Conservation (phyloP, 225 moss, liverwort and hornwort genomes). For the Pseudisothecium myosuroides region DNA sequence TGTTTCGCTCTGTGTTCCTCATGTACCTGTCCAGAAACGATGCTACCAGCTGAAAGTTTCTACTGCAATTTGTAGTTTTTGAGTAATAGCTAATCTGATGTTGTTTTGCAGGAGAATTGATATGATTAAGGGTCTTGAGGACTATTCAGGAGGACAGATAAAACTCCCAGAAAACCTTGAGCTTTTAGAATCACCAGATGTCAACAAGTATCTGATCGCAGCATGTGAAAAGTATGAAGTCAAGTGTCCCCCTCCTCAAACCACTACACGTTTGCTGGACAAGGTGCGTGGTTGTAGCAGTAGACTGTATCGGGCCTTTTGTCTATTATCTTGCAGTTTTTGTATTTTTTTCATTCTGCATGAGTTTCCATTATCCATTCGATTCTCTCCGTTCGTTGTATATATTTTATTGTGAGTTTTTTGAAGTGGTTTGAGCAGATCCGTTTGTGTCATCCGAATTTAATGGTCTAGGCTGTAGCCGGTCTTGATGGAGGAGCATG, state of each 20-base stretch:
- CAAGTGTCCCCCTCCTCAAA: conserved; percentile 83
- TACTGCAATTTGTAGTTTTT: background rate
- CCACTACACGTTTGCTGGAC: conserved; percentile 78
- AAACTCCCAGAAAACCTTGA: conserved; percentile 46
- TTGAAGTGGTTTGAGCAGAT: background rate
- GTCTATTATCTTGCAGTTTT: background rate
- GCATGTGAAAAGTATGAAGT: conserved; percentile 46
- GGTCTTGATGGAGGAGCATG: background rate
- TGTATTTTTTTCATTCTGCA: background rate
- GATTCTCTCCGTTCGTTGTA: no score
- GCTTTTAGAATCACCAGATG: conserved; percentile 59
- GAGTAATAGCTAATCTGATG: background rate
- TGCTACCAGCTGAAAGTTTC: background rate
- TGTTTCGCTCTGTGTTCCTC: background rate
- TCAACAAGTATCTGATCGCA: conserved; percentile 57
- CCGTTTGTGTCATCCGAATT: background rate
- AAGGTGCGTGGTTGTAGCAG: conserved; percentile 28
- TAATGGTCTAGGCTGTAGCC: background rate
- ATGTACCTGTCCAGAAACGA: background rate
- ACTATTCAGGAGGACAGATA: background rate
- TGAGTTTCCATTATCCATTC: background rate
- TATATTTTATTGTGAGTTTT: background rate
- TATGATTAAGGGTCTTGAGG: conserved; percentile 71
- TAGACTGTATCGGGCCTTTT: background rate
- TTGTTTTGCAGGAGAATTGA: conserved; percentile 57